Evolutionary conservation across 768 basidiomycete genomes (phyloP), one percentile per base, ranked within the genome.

Genomic region (Inosperma sp.): DNA sequence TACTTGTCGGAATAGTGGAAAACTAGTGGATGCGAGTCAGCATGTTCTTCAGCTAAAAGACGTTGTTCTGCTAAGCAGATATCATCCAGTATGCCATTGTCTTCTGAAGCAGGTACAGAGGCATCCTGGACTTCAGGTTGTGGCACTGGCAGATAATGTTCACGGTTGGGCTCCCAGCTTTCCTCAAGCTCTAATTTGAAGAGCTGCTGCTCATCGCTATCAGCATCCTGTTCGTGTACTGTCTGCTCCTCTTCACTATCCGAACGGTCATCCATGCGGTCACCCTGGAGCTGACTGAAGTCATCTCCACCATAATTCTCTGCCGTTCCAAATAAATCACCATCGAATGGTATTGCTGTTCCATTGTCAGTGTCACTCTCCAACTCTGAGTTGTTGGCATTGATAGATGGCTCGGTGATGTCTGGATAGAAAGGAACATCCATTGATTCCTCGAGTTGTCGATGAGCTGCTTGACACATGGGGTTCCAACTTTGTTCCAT

Each of bases 151-250:
- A 27, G 21, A 14, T 7, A 13, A 13, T 19, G 8, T 19, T 25
- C 14, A 10, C 19, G 29, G 2, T 14, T 7, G 3, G 31, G 30
- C 22, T 51, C 42, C 30, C 34, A 43, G 3, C 25, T 14, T 7
- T 26, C 23, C 33, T 51, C 50, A 2, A 51, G 41, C 29, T 43
- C 41, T 14, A 41, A n/a, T 13, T 41, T 16, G 23, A 41, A 41
- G 4, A 41, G 22, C 0, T 12, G 45, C 23, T 23, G 30, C n/a
- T 46, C 16, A 34, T 17, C 29, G 21, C 21, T 23, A 34, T 13
- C 29, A 10, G 33, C 27, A 17, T 21, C 45, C 5, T 29, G 27
- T 6, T 33, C n/a, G n/a, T 26, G 31, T 3, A 45, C 23, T 29
- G 25, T 12, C 7, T 17, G 25, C 31, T 13, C 5, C 7, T 22